These are phyloP conservation scores for Dactylis glomerata DNA, from an alignment of 176 grass and related monocot species.

Conservation along the genomic window DNA sequence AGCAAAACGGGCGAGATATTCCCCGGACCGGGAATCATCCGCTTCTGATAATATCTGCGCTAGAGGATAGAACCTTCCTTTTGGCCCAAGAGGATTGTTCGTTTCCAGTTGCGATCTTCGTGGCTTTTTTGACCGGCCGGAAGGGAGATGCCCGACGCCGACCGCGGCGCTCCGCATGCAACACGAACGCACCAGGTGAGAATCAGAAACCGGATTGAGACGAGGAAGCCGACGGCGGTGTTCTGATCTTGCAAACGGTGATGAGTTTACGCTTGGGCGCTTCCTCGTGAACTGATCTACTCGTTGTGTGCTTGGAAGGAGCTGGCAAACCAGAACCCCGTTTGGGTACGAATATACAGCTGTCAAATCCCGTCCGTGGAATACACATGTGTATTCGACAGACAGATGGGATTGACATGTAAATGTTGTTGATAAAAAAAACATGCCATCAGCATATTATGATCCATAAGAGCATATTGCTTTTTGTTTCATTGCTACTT, in stretches of 20 bases:
- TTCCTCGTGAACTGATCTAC: not conserved
- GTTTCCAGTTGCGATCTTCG: not conserved
- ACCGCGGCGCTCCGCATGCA: not conserved
- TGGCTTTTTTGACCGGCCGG: not conserved
- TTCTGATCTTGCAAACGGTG: too few relatives aligned
- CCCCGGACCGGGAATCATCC: not conserved
- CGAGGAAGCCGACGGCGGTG: not conserved
- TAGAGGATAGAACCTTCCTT: not conserved
- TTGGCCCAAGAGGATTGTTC: not conserved
- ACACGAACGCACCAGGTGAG: not conserved
- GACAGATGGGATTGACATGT: too few relatives aligned
- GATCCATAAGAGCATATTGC: too few relatives aligned
- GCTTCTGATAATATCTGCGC: slow-evolving; percentile 36
- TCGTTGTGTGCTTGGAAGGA: too few relatives aligned
- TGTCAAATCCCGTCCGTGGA: too few relatives aligned
- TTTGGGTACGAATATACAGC: too few relatives aligned
- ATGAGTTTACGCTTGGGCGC: not conserved
- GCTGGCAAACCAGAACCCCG: too few relatives aligned
- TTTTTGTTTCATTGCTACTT: too few relatives aligned
- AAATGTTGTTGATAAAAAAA: too few relatives aligned
- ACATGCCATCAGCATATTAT: too few relatives aligned
- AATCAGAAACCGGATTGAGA: not conserved
- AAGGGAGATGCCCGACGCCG: slow-evolving; percentile 10
- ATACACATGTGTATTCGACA: too few relatives aligned
- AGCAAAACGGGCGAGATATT: not conserved